Conservation (phyloP, 306 rosid species). For the Dalbergia oliveri region DNA sequence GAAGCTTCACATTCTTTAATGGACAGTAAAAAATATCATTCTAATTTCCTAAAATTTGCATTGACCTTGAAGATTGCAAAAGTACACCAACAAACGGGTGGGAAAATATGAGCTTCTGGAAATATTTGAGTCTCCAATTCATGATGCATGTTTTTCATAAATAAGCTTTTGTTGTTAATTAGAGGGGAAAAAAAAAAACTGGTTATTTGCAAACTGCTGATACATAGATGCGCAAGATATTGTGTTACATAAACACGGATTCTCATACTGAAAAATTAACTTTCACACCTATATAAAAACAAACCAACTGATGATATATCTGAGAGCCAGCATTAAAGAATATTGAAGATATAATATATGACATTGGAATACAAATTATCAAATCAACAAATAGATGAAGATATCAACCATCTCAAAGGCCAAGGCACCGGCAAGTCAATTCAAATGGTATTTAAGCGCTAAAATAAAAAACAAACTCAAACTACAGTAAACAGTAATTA, state of each 20-base stretch:
- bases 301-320: conserved; percentile 20
- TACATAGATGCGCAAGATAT: background rate
- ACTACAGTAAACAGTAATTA: conserved; percentile 15
- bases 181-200: conserved; percentile 5
- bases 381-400: conserved; percentile 26
- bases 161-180: conserved; percentile 1
- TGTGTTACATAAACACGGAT: conserved; percentile 5
- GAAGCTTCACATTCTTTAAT: no score
- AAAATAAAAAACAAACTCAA: conserved; percentile 28
- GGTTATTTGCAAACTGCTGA: background rate
- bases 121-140: background rate
- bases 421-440: conserved; percentile 25
- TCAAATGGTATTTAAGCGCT: conserved; percentile 30
- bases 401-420: conserved; percentile 32
- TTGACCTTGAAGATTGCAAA: conserved; percentile 11
- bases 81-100: conserved; percentile 9
- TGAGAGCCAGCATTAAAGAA: background rate
- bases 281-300: background rate
- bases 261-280: conserved; percentile 28
- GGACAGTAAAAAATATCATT: background rate
- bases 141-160: conserved; percentile 25
- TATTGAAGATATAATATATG: conserved; percentile 17
- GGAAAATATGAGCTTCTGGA: conserved; percentile 13
- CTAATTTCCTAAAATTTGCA: conserved; percentile 21
- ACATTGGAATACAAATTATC: conserved; percentile 25